Evolutionary conservation across 2,329 filamentous ascomycete species (phyloP).

Genomic region (Pseudocercospora musae): DNA sequence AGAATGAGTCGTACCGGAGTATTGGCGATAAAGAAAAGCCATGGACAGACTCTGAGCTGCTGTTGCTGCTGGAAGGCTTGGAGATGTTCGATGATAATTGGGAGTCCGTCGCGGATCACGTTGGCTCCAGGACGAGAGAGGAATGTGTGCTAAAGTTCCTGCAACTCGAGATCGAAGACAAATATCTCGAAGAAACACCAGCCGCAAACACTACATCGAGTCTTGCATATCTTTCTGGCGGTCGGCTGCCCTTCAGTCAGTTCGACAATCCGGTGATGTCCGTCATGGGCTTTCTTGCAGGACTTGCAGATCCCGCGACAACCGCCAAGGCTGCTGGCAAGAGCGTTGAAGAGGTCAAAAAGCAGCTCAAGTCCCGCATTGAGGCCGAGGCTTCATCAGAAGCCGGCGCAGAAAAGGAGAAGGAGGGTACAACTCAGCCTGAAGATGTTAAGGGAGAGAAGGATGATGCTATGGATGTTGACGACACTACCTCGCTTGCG

Average conservation of each 20-base stretch:
- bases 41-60: conserved; percentile 85
- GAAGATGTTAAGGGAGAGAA: conserved; percentile 46
- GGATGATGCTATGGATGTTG: conserved; percentile 55
- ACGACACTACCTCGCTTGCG: conserved; percentile 50
- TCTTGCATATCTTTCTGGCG: conserved; percentile 65
- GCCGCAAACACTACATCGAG: conserved; percentile 57
- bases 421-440: conserved; percentile 52
- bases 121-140: conserved; percentile 85
- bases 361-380: conserved; percentile 72
- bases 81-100: conserved; percentile 96
- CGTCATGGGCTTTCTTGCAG: conserved; percentile 89
- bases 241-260: conserved; percentile 83
- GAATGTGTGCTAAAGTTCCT: conserved; percentile 97
- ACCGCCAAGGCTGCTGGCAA: conserved; percentile 87
- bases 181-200: conserved; percentile 69
- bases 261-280: conserved; percentile 96
- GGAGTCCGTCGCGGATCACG: conserved; percentile 87
- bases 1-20: conserved; percentile 78
- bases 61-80: conserved; percentile 85
- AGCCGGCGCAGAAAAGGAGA: conserved; percentile 44
- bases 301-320: conserved; percentile 82
- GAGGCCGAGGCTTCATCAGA: conserved; percentile 53
- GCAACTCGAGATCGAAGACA: conserved; percentile 94
- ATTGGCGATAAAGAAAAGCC: conserved; percentile 79
- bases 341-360: conserved; percentile 81